Percentiles rank a stretch among this genome's conserved stretches.
Evolutionary conservation across 2,329 filamentous ascomycete species (phyloP).

Genomic region (Cladophialophora yegresii): DNA sequence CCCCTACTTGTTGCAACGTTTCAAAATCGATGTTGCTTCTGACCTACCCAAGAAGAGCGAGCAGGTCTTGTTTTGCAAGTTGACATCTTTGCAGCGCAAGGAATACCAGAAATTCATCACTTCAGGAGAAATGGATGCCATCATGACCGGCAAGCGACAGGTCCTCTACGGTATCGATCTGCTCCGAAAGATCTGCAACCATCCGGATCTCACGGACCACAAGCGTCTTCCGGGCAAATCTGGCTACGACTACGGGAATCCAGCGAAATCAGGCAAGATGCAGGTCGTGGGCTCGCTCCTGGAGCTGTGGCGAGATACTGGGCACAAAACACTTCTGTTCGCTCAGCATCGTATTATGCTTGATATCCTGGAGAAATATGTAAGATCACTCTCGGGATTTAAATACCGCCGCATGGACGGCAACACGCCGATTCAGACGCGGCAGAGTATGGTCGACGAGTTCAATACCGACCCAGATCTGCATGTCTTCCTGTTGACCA

Average conservation of each 20-base stretch:
- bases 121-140: conserved; percentile 83
- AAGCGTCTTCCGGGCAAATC: conserved; percentile 59
- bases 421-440: conserved; percentile 79
- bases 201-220: conserved; percentile 82
- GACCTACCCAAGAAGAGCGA: conserved; percentile 95
- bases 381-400: conserved; percentile 67
- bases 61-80: conserved; percentile 91
- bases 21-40: conserved; percentile 90
- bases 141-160: conserved; percentile 72
- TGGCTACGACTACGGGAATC: conserved; percentile 75
- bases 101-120: conserved; percentile 79
- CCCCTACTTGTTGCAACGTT: conserved; percentile 85
- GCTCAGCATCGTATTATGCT: conserved; percentile 94
- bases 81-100: conserved; percentile 75
- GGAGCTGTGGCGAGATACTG: conserved; percentile 85
- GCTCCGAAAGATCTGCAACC: conserved; percentile 94
- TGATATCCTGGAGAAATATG: conserved; percentile 84
- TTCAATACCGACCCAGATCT: conserved; percentile 82
- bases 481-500: conserved; percentile 89
- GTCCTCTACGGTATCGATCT: conserved; percentile 88
- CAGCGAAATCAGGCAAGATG: conserved; percentile 88
- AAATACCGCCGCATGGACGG: conserved; percentile 92
- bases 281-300: conserved; percentile 87
- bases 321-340: conserved; percentile 91
- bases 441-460: conserved; percentile 86